Conservation (phyloP, 768 basidiomycete species). For the Harrya chromipes region DNA sequence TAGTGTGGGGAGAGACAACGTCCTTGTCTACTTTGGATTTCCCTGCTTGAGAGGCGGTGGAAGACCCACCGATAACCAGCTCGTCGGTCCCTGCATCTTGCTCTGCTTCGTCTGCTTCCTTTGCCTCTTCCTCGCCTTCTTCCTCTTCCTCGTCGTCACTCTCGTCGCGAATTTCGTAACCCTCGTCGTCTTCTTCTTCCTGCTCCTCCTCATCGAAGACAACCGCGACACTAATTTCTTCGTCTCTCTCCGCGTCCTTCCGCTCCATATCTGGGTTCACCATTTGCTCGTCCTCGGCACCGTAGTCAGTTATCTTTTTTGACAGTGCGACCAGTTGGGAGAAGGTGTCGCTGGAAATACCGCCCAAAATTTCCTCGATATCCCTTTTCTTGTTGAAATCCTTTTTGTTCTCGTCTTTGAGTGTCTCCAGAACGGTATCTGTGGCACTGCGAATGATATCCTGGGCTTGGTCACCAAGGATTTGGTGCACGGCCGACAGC, state of each 20-base stretch:
- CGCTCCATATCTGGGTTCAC: slow-evolving; percentile 77
- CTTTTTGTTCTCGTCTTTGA: slow-evolving; percentile 87
- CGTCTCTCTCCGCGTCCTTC: slow-evolving; percentile 89
- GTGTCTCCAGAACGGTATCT: slow-evolving; percentile 82
- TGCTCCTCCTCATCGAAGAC: slow-evolving; percentile 97
- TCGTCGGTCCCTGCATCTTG: slow-evolving; percentile 60
- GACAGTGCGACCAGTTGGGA: slow-evolving; percentile 77
- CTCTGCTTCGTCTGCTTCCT: slow-evolving; percentile 41
- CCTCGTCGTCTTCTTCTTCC: slow-evolving; percentile 89
- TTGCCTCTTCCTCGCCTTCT: slow-evolving; percentile 43
- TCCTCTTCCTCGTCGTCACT: slow-evolving; percentile 74
- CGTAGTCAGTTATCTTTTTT: slow-evolving; percentile 97
- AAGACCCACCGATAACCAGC: slow-evolving; percentile 74
- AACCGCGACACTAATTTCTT: slow-evolving; percentile 96
- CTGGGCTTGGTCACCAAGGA: slow-evolving; percentile 92
- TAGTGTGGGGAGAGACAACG: slow-evolving; percentile 80
- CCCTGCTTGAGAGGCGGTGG: slow-evolving; percentile 41
- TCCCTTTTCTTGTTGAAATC: slow-evolving; percentile 98
- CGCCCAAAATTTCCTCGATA: slow-evolving; percentile 70
- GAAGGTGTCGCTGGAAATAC: slow-evolving; percentile 70
- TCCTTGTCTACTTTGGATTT: slow-evolving; percentile 67
- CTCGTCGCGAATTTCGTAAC: slow-evolving; percentile 82
- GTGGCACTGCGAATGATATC: slow-evolving; percentile 95
- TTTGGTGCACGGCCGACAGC: slow-evolving; percentile 73
- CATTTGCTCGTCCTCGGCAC: slow-evolving; percentile 78